Base-by-base conservation (phyloP, 2,329 filamentous ascomycete species). In the Aspergillus sp. region DNA sequence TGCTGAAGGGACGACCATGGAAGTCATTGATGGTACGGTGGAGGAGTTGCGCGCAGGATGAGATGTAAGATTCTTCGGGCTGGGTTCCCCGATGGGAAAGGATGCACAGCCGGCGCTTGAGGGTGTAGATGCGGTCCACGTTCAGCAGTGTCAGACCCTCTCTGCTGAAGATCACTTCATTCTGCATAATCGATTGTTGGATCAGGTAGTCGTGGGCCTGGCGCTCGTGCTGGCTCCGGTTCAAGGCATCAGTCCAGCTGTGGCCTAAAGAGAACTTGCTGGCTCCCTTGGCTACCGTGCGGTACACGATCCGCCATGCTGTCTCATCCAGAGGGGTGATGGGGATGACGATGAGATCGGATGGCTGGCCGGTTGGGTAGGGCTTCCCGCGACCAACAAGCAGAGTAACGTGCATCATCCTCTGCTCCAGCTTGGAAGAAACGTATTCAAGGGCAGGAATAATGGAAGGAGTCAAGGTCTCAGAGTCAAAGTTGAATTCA, bases 41-140 rank as follows among this genome's bases (percentile, higher is more conserved):
- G n/a, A 80, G 69, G 13, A 80, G 71, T 12, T 71, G 69, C 4
- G 78, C 71, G 60, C 77, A 79, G 12, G 77, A 78, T 15, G 69
- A 68, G 57, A 79, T 69, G 63, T 73, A 76, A 15, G 73, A 66
- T 12, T 76, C 72, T 4, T 72, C 69, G 19, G 68, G 65, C n/a
- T 69, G 69, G 49, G 67, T 67, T 3, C 67, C 69, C 13, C 63
- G 65, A 17, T 59, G 64, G 4, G 77, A 77, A 12, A 80, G 70
- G 5, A 76, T 70, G 58, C 73, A 77, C 7, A 80, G 71, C 15
- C 76, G 70, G 30, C 75, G 76, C 61, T 80, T 80, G 62, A 80
- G 74, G 13, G 74, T 79, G 59, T 79, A 79, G 58, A 80, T 76
- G 41, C 78, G 76, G 66, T 80, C 78, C 63, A 80, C 76, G 56